These are phyloP conservation scores for Colletotrichum orbiculare DNA, from an alignment of 2,329 filamentous ascomycete species.

Conservation along the genomic window DNA sequence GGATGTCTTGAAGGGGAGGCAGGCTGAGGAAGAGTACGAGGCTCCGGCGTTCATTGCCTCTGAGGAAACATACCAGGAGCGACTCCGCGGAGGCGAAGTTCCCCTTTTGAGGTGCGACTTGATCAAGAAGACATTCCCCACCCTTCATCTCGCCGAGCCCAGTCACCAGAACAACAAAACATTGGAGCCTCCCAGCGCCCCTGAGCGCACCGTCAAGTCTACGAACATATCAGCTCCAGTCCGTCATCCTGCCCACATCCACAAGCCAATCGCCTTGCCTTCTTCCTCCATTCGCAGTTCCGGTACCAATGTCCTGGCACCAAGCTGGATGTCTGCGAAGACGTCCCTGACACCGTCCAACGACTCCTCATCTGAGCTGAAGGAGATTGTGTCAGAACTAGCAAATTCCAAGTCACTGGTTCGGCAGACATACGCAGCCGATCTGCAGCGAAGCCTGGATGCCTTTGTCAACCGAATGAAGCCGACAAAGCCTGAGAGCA, in stretches of 20 bases:
- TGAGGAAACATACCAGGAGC: slow-evolving; percentile 36
- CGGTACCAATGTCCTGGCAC: slow-evolving; percentile 29
- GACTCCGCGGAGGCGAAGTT: slow-evolving; percentile 36
- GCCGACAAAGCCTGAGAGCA: slow-evolving; percentile 2
- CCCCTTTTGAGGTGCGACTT: slow-evolving; percentile 37
- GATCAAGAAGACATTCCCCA: slow-evolving; percentile 32
- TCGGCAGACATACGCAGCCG: slow-evolving; percentile 49
- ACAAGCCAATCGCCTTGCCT: slow-evolving; percentile 11
- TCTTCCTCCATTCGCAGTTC: slow-evolving; percentile 1
- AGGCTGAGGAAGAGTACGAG: slow-evolving; percentile 38
- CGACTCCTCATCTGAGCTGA: slow-evolving; percentile 37
- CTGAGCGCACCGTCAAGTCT: neutral
- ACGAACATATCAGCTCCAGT: neutral
- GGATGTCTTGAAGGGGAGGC: slow-evolving; percentile 47
- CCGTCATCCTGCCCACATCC: slow-evolving; percentile 27
- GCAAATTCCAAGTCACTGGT: slow-evolving; percentile 45
- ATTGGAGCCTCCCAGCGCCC: neutral
- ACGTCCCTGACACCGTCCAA: slow-evolving; percentile 16
- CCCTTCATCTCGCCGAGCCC: slow-evolving; percentile 13
- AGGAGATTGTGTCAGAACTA: slow-evolving; percentile 46
- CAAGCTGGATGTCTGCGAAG: slow-evolving; percentile 32
- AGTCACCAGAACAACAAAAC: neutral
- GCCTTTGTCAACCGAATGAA: slow-evolving; percentile 39
- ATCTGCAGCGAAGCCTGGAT: slow-evolving; percentile 42
- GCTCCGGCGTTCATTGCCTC: slow-evolving; percentile 34